Evolutionary conservation across 495 filamentous ascomycete genomes (phyloP), one percentile per base, ranked within the genome.

Genomic region (Polyplosphaeria fusca): DNA sequence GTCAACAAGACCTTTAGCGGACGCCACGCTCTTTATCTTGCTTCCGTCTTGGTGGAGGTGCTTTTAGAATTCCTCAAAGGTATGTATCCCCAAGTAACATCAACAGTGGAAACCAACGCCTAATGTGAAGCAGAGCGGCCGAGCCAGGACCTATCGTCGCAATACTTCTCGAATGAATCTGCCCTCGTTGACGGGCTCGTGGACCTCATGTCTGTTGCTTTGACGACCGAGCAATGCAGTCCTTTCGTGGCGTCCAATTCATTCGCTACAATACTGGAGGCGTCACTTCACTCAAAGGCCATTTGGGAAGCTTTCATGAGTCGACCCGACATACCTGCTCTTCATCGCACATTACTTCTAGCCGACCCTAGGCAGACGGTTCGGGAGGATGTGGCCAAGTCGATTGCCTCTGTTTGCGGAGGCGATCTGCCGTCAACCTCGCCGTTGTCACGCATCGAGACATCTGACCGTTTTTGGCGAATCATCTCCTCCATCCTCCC

Each of bases 181-280:
- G 26, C 23, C 5, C 57, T 70, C 18, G 55, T 70, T 23, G 53
- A 66, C 22, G 47, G 59, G 20, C 38, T 67, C 11, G 0, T 58
- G 22, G 28, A 19, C 11, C 41, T 61, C n/a, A 23, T 60, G 25
- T 39, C 35, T 11, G 22, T 35, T 4, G 12, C 55, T n/a, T 32
- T 63, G 20, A 23, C 24, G 19, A 38, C 40, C 5, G 22, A 41
- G 22, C 14, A 40, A 23, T 55, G 56, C 23, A 14, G 30, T 28
- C 2, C 52, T n/a, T 13, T 3, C 19, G 63, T 82, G 66, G 60
- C 82, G 3, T 67, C 73, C 41, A 64, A 77, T 37, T 79, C 78
- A 24, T 84, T 90, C 47, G 78, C 81, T 13, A 74, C 82, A 12
- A 71, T 91, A 2, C 70, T 89, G 0, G 82, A 88, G 66, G 81